Percentiles rank a stretch among this genome's conserved stretches.
Evolutionary conservation across 2,329 filamentous ascomycete genomes (phyloP).

Genomic region (Acephala macrosclerotiorum): DNA sequence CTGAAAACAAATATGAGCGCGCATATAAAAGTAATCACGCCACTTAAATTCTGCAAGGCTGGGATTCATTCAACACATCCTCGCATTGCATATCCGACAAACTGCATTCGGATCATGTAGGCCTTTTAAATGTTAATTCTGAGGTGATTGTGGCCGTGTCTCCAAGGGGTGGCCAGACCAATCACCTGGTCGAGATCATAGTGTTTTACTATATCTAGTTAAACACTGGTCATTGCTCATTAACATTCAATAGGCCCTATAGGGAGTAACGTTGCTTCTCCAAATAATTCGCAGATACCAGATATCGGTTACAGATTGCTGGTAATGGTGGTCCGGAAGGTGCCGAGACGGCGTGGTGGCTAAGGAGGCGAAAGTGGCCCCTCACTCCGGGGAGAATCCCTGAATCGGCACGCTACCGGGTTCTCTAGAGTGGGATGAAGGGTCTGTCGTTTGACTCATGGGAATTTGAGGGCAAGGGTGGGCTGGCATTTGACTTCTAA

Average conservation of each 20-base stretch:
- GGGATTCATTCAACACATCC: background rate
- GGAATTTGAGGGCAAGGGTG: background rate
- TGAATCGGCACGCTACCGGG: background rate
- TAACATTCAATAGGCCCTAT: too few species aligned
- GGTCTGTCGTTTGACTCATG: background rate
- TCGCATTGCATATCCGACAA: background rate
- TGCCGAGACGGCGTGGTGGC: background rate
- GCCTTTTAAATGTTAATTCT: too few species aligned
- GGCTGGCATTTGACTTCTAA: conserved; percentile 1
- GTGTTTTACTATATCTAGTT: too few species aligned
- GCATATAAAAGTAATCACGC: conserved; percentile 1
- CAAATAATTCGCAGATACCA: conserved; percentile 1
- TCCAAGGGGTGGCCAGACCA: too few species aligned
- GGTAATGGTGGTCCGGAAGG: background rate
- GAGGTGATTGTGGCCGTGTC: too few species aligned
- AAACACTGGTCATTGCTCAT: too few species aligned
- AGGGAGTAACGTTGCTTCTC: background rate
- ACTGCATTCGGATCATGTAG: background rate
- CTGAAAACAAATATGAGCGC: background rate
- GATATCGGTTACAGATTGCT: background rate
- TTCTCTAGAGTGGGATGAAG: background rate
- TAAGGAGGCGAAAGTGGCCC: background rate
- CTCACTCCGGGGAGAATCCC: background rate
- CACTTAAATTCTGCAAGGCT: background rate
- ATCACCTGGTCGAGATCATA: too few species aligned